Conservation (phyloP, 371 early-diverging fungal genomes). For the Scutellospora calospora region DNA sequence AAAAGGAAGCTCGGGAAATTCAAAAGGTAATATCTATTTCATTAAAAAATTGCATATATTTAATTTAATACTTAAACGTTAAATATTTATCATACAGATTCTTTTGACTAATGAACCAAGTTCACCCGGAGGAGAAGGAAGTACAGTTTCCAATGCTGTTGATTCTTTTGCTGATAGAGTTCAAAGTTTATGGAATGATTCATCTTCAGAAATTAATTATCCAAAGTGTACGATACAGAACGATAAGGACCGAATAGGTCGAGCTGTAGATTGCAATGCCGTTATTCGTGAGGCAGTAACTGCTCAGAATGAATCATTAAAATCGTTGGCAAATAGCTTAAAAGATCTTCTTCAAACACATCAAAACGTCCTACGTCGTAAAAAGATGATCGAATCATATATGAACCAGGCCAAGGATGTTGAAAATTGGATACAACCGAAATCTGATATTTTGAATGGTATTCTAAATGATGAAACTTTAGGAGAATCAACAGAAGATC, state of each 20-base stretch:
- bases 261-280: conserved; percentile 14
- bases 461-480: conserved; percentile 32
- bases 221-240: conserved; percentile 24
- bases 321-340: conserved; percentile 30
- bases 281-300: conserved; percentile 21
- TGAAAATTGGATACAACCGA: conserved; percentile 33
- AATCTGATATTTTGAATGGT: conserved; percentile 4
- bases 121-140: conserved; percentile 40
- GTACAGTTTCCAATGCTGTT: conserved; percentile 21
- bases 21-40: conserved; percentile 25
- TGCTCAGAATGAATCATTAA: conserved; percentile 34
- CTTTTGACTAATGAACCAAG: conserved; percentile 30
- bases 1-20: conserved; percentile 32
- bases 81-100: background rate
- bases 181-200: conserved; percentile 15
- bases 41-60: background rate
- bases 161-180: conserved; percentile 20
- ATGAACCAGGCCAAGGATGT: conserved; percentile 31
- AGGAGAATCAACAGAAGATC: conserved; percentile 29
- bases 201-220: conserved; percentile 20
- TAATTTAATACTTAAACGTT: background rate
- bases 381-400: conserved; percentile 40
- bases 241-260: background rate
- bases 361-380: conserved; percentile 38
- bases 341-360: conserved; percentile 20